Percentiles rank a stretch among this genome's conserved stretches.
Evolutionary conservation across 2,329 filamentous ascomycete species (phyloP).

Genomic region (Fusarium oxysporum): DNA sequence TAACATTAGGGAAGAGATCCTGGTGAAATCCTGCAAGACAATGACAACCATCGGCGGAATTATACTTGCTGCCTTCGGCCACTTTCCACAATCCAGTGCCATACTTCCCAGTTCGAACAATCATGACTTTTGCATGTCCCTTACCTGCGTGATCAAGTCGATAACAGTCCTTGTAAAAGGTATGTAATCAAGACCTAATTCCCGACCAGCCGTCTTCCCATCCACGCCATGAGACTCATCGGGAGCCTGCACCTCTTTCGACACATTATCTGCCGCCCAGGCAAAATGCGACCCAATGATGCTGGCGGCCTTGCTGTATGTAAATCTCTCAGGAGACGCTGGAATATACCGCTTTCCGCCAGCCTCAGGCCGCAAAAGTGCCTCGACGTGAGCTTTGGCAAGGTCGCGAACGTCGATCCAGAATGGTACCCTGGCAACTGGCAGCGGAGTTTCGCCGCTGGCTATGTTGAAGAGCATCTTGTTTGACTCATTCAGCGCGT

Average conservation of each 20-base stretch:
- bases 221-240: conserved; percentile 57
- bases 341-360: conserved; percentile 56
- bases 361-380: conserved; percentile 51
- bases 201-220: conserved; percentile 53
- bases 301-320: conserved; percentile 57
- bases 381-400: conserved; percentile 57
- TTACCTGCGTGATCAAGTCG: conserved; percentile 49
- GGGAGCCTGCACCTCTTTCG: conserved; percentile 49
- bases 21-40: no score
- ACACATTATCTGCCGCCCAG: conserved; percentile 49
- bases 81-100: neutral
- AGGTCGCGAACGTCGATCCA: conserved; percentile 62
- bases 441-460: conserved; percentile 42
- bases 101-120: neutral
- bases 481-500: conserved; percentile 58
- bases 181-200: conserved; percentile 54
- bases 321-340: conserved; percentile 57
- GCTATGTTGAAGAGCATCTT: neutral
- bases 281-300: conserved; percentile 57
- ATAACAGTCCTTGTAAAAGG: conserved; percentile 52
- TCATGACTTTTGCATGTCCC: neutral
- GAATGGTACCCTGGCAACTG: conserved; percentile 53
- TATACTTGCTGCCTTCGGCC: no score
- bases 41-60: no score
- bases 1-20: no score